Evolutionary conservation across 208 protist genomes (phyloP).

Genomic region (Crithidia thermophila): DNA sequence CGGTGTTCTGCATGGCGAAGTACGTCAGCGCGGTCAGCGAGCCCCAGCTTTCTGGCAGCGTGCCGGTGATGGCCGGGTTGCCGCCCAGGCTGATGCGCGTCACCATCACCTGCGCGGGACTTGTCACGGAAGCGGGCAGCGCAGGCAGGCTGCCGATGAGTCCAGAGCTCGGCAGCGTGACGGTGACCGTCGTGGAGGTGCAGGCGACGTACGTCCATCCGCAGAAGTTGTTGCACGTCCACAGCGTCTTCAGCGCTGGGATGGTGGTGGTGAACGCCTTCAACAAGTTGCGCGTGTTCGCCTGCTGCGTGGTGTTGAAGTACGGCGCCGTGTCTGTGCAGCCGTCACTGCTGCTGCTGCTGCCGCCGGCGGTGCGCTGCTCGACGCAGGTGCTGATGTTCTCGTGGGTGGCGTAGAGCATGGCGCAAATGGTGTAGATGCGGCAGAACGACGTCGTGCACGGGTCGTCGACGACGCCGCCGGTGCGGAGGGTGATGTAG

Average conservation of each 20-base stretch:
- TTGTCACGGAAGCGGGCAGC: constrained; percentile 27
- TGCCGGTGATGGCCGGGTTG: constrained; percentile 19
- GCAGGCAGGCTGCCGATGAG: constrained; percentile 35
- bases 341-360: neutral
- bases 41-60: constrained; percentile 13
- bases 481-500: constrained; percentile 56
- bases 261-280: constrained; percentile 4
- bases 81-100: constrained; percentile 45
- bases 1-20: constrained; percentile 8
- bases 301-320: constrained; percentile 12
- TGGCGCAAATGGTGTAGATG: constrained; percentile 49
- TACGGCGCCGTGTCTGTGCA: constrained; percentile 8
- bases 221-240: constrained; percentile 21
- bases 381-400: constrained; percentile 44
- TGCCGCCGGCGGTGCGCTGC: constrained; percentile 12
- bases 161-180: neutral
- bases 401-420: constrained; percentile 42
- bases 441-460: constrained; percentile 65
- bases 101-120: constrained; percentile 47
- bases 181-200: neutral
- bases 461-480: constrained; percentile 34
- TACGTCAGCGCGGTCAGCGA: constrained; percentile 7
- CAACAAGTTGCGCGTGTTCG: constrained; percentile 8
- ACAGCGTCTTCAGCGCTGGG: constrained; percentile 3
- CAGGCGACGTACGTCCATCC: constrained; percentile 14